Evolutionary conservation across 2,329 filamentous ascomycete genomes (phyloP), one percentile per base, ranked within the genome.

Genomic region (Aspergillus chevalieri): DNA sequence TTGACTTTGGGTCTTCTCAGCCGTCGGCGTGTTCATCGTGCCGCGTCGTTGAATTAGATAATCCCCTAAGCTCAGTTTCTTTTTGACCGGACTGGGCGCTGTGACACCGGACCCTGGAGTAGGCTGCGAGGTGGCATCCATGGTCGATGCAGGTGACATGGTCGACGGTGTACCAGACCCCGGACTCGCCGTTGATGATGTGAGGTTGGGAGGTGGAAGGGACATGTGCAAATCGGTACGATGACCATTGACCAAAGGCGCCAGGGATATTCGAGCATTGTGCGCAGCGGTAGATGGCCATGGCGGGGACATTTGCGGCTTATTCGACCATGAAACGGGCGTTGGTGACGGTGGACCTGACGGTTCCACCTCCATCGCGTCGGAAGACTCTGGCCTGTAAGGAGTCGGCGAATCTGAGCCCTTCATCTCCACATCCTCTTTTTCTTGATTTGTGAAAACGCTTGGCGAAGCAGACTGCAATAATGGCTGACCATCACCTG

Each of bases 61-160:
- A 54, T 78, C 75, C 42, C 74, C 74, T 17, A 78, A 58, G 54
- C 72, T 77, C 44, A 77, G 65, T 53, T 77, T 77, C 59, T 77
- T 78, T 60, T 76, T 76, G 15, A 70, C 67, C 2, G 74, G 74
- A 55, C 72, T 76, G 22, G 74, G 70, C n/a, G 71, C 69, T 6
- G 69, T 63, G 7, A 67, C 52, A 38, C 59, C 60, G n/a, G 65
- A 57, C 4, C 60, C 56, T 9, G 63, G 55, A 21, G 60, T 49
- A 39, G 54, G 57, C 33, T 63, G 62, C 5, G 59, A 53, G 12
- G 59, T 28, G 15, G 62, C 52, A 34, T 66, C 63, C n/a, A 61
- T 48, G 38, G 55, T 55, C 10, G 57, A 61, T 6, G 62, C 63
- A 14, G 63, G 66, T 43, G 64, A 57, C 6, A 63, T 34, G 6